A percentile compares a stretch with the other conserved stretches of the same genome.
Evolutionary conservation across 2,329 filamentous ascomycete genomes (phyloP).

Genomic region (Thelonectria olida): DNA sequence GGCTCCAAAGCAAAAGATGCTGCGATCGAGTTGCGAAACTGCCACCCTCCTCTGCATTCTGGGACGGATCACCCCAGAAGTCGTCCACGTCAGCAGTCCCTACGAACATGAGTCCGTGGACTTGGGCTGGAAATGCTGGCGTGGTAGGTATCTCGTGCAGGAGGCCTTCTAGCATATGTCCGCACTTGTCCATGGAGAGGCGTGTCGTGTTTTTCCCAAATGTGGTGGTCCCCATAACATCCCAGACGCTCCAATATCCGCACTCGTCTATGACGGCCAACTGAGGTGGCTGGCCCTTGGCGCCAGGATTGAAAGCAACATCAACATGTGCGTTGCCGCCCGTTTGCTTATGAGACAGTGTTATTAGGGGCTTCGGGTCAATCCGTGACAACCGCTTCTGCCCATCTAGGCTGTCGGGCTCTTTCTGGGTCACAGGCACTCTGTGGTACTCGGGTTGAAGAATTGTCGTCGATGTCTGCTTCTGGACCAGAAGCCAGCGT

Average conservation of each 20-base stretch:
- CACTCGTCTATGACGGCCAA: slow-evolving; percentile 72
- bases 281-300: slow-evolving; percentile 61
- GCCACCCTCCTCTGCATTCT: slow-evolving; percentile 14
- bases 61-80: slow-evolving; percentile 28
- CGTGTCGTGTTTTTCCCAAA: slow-evolving; percentile 46
- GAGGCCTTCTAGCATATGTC: slow-evolving; percentile 55
- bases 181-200: slow-evolving; percentile 48
- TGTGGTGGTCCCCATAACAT: slow-evolving; percentile 55
- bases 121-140: slow-evolving; percentile 43
- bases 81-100: slow-evolving; percentile 40
- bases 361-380: slow-evolving; percentile 62
- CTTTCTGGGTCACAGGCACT: slow-evolving; percentile 43
- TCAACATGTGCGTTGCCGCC: slow-evolving; percentile 68
- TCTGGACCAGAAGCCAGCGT: slow-evolving; percentile 65
- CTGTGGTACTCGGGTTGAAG: slow-evolving; percentile 60
- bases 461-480: slow-evolving; percentile 59
- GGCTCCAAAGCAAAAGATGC: slow-evolving; percentile 50
- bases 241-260: slow-evolving; percentile 76
- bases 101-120: slow-evolving; percentile 56
- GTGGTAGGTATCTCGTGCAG: slow-evolving; percentile 44
- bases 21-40: slow-evolving; percentile 27
- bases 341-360: slow-evolving; percentile 60
- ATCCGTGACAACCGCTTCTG: slow-evolving; percentile 58
- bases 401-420: slow-evolving; percentile 3
- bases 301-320: slow-evolving; percentile 69